Conservation (phyloP, 805 yeast species). For the Hemisphaericaspora nanyangensis region DNA sequence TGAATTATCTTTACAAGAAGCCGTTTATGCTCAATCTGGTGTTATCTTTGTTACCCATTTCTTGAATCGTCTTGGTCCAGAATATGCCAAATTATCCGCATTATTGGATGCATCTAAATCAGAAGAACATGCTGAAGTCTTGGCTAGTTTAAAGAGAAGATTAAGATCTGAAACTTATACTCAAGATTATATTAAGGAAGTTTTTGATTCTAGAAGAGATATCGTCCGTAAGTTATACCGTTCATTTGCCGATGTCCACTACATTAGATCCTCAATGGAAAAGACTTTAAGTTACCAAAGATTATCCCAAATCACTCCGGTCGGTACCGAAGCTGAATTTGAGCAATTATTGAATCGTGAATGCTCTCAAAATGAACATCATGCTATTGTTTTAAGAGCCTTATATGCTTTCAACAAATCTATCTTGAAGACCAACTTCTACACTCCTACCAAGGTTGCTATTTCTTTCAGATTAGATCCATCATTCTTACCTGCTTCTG, state of each 20-base stretch:
- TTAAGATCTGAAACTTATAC: constrained; percentile 92
- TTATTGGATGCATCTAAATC: constrained; percentile 61
- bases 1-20: constrained; percentile 86
- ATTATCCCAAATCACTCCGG: constrained; percentile 70
- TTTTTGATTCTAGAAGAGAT: constrained; percentile 64
- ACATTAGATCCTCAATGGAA: constrained; percentile 65
- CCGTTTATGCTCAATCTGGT: constrained; percentile 91
- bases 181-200: constrained; percentile 73
- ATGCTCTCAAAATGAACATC: constrained; percentile 78
- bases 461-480: constrained; percentile 90
- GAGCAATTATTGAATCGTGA: constrained; percentile 60
- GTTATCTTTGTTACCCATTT: constrained; percentile 91
- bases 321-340: constrained; percentile 72
- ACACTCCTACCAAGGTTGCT: constrained; percentile 91
- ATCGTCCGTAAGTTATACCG: constrained; percentile 81
- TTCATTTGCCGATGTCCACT: constrained; percentile 88
- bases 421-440: constrained; percentile 89
- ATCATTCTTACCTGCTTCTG: constrained; percentile 73
- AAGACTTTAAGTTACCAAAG: constrained; percentile 86
- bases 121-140: constrained; percentile 68
- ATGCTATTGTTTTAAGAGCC: constrained; percentile 74
- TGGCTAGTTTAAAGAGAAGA: constrained; percentile 78
- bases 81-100: constrained; percentile 65
- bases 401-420: constrained; percentile 81
- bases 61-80: constrained; percentile 89